These are phyloP conservation scores for Cornus florida DNA, from an alignment of 148 eudicot genomes.

Conservation along the genomic window DNA sequence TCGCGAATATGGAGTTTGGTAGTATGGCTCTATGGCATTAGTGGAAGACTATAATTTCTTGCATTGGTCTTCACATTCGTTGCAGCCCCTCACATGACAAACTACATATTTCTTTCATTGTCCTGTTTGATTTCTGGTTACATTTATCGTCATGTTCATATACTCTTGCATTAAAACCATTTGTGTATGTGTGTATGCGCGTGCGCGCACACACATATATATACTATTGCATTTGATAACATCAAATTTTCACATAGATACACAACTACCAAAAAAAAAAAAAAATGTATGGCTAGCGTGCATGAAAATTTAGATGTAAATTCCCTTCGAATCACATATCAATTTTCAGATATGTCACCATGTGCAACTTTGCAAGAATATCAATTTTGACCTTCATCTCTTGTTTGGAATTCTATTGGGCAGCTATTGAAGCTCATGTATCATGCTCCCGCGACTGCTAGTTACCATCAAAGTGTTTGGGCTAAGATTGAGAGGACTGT, in stretches of 20 bases:
- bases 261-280: too few species aligned
- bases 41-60: too few species aligned
- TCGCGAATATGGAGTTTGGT: not conserved
- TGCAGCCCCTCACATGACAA: not conserved
- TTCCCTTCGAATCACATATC: too few species aligned
- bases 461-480: conserved; percentile 93
- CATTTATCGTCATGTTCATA: too few species aligned
- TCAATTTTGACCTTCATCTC: not conserved
- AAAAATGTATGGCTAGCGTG: too few species aligned
- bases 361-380: not conserved
- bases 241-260: too few species aligned
- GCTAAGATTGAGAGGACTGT: conserved; percentile 65
- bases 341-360: too few species aligned
- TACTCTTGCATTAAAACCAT: too few species aligned
- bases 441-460: conserved; percentile 79
- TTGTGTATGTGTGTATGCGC: too few species aligned
- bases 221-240: too few species aligned
- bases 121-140: not conserved
- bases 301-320: too few species aligned
- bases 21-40: not conserved
- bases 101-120: not conserved
- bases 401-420: conserved; percentile 15
- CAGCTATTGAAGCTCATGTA: conserved; percentile 99
- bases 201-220: too few species aligned
- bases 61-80: not conserved